Conservation (phyloP, 2,329 filamentous ascomycete genomes). For the Ramichloridium luteum region DNA sequence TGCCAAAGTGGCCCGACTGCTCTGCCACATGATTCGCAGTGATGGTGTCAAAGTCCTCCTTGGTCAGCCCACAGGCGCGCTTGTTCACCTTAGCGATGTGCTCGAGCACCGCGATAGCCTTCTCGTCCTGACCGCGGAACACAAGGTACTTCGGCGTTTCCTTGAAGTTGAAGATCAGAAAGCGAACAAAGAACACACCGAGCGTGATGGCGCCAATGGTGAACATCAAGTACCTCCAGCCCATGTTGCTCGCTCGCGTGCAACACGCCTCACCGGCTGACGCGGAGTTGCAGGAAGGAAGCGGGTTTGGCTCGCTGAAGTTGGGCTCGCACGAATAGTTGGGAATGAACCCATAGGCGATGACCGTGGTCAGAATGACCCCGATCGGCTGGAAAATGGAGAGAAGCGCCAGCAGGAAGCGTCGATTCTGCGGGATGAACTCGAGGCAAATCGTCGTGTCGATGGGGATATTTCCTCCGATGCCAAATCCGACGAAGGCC, state of each 20-base stretch:
- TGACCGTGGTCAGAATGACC: constrained; percentile 38
- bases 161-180: constrained; percentile 43
- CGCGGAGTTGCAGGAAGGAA: constrained; percentile 33
- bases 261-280: constrained; percentile 26
- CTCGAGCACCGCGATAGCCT: constrained; percentile 36
- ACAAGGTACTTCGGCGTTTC: constrained; percentile 51
- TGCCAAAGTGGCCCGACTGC: constrained; percentile 15
- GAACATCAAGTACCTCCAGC: constrained; percentile 35
- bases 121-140: constrained; percentile 39
- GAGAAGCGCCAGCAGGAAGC: constrained; percentile 41
- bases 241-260: constrained; percentile 28
- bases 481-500: constrained; percentile 42
- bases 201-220: constrained; percentile 30
- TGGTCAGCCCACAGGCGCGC: constrained; percentile 22
- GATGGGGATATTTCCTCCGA: constrained; percentile 43
- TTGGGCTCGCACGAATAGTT: constrained; percentile 40
- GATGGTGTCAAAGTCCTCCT: constrained; percentile 27
- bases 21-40: constrained; percentile 15
- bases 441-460: constrained; percentile 45
- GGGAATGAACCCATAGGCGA: constrained; percentile 44
- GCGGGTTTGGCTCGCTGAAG: constrained; percentile 31
- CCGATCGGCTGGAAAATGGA: constrained; percentile 46
- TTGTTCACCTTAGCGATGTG: constrained; percentile 34
- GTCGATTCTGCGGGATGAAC: constrained; percentile 40
- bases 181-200: constrained; percentile 38